Evolutionary conservation across 352 stramenopile species (phyloP), one percentile per base, ranked within the genome.

Genomic region (Pseudoperonospora humuli): DNA sequence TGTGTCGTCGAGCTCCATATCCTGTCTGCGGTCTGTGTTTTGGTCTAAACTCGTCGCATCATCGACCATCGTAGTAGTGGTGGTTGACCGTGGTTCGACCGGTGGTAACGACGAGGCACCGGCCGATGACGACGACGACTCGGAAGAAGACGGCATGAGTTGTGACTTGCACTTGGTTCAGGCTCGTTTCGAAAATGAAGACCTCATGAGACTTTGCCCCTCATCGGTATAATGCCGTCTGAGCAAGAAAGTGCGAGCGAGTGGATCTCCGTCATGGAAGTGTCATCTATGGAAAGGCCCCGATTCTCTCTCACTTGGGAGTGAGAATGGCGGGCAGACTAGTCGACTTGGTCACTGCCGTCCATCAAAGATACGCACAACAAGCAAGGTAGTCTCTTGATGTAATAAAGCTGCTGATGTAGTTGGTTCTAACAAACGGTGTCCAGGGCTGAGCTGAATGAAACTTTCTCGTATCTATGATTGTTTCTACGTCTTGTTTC

Each of bases 141-240:
- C 83, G 68, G 45, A 93, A 70, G 21, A 79, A 84, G 29, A 73
- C 74, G 39, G 53, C 63, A 31, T 96, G 55, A 21, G 69, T 61
- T 9, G 93, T 64, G n/a, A 39, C 29, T 26, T 26, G 9, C 27
- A 41, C 21, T 72, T 61, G 18, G 72, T 66, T 20, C 75, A 70
- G 11, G 39, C 28, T 10, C 67, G 44, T 5, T 81, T 60, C 17
- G 47, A 23, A 42, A 72, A 60, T 45, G 60, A 67, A 14, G 50
- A 11, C n/a, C 17, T 7, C 37, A 23, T 29, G n/a, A 14, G 7
- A 14, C 37, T 23, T 27, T 10, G 7, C 4, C 3, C 11, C 17
- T 18, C 14, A 10, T 20, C 31, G 3, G 31, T 10, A 19, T n/a
- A 13, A 14, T 33, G 17, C 15, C 23, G 15, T 5, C 20, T 60